A percentile compares a stretch with the other conserved stretches of the same genome.
These are phyloP conservation scores for Paulownia fortunei DNA, from an alignment of 257 asterid species.

Conservation along the genomic window DNA sequence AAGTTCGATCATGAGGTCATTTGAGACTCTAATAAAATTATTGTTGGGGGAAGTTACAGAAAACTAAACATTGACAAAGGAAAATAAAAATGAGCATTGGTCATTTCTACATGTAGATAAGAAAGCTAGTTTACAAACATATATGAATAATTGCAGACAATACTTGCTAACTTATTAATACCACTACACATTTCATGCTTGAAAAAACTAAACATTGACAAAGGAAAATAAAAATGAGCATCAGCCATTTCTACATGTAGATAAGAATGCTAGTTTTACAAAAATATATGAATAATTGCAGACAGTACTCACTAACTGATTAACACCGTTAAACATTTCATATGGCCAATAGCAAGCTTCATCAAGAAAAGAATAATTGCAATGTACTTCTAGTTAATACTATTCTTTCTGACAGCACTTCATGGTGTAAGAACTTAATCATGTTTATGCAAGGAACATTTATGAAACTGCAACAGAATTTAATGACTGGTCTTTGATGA, in stretches of 20 bases:
- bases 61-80: background rate
- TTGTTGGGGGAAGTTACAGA: background rate
- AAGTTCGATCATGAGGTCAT: background rate
- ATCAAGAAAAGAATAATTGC: background rate
- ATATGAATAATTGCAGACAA: background rate
- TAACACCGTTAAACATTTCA: background rate
- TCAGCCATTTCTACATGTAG: background rate
- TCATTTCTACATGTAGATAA: background rate
- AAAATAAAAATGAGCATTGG: background rate
- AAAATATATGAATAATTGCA: constrained; percentile 12
- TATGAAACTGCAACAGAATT: background rate
- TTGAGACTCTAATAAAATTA: background rate
- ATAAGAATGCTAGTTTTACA: background rate
- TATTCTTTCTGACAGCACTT: background rate
- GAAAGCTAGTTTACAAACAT: background rate
- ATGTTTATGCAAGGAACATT: background rate
- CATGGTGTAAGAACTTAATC: constrained; percentile 9
- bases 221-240: constrained; percentile 1
- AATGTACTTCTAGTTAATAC: background rate
- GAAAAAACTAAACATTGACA: constrained; percentile 1
- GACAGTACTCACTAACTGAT: background rate
- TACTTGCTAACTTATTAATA: background rate
- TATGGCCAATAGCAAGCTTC: background rate
- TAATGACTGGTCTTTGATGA: background rate
- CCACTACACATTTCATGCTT: background rate